Base-by-base conservation (phyloP, 495 filamentous ascomycete species). In the Hypoxylon trugodes region DNA sequence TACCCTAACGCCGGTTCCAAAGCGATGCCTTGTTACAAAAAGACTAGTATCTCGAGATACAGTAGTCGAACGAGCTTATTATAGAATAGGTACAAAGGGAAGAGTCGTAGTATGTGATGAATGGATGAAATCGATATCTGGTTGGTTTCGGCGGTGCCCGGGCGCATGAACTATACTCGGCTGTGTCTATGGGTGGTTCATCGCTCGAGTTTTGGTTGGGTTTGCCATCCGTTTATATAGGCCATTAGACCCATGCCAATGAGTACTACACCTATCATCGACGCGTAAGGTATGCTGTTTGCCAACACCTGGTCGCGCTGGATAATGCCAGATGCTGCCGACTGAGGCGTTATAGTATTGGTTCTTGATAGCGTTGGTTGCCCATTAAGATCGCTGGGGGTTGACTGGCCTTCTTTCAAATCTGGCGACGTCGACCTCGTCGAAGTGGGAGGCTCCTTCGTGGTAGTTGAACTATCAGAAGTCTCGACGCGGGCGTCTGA, bases 161-260 rank as follows among this genome's bases (percentile, higher is more conserved):
- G 35, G 51, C 18, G 33, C 35, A 53, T 12, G 37, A 46, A 40
- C 33, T 9, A 5, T 18, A 6, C 13, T 16, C 9, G 1, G 16
- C 15, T 5, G 10, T 22, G 32, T 38, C 25, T 28, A 35, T 24
- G 55, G 35, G 36, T 42, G 26, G 51, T 30, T 70, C 54, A 75
- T 68, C 69, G 66, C 33, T 74, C 70, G 7, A 74, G 50, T 40
- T 55, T 74, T 16, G 73, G 62, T 46, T 80, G 74, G 12, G 74
- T 65, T 74, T 90, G 87, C 89, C 90, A 96, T 36, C 88, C 89
- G 72, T 98, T 98, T 62, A 98, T 79, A 77, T 92, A 96, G 37
- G 90, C 91, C 95, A 98, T 98, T 45, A 97, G 73, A 24, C 92
- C 90, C 69, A 97, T 88, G 12, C 95, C 95, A 61, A 97, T 74